Conservation (phyloP, 2,329 filamentous ascomycete genomes). For the Diplocarpon mali region DNA sequence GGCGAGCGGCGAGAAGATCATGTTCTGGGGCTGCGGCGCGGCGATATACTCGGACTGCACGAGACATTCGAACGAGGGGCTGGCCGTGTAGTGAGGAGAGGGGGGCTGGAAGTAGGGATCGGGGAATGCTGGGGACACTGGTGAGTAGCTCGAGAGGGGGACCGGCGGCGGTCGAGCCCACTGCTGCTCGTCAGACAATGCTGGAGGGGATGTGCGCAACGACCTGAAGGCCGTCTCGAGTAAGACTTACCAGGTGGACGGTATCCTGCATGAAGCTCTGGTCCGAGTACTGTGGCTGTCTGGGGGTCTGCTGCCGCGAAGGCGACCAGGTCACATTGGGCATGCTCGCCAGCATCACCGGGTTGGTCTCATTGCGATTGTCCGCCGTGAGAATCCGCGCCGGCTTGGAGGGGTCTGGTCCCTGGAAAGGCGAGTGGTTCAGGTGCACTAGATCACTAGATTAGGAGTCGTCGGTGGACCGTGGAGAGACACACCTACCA, state of each 20-base stretch:
- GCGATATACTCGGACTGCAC: not conserved
- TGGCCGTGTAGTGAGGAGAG: not conserved
- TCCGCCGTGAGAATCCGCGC: slow-evolving; percentile 14
- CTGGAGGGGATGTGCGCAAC: too few relatives aligned
- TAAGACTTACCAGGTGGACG: too few relatives aligned
- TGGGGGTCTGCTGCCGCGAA: too few relatives aligned
- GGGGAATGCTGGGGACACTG: not conserved
- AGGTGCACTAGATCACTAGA: slow-evolving; percentile 12
- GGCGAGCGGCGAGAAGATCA: not conserved
- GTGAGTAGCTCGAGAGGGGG: not conserved
- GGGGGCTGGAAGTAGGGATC: not conserved
- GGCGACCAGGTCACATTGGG: not conserved
- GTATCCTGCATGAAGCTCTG: too few relatives aligned
- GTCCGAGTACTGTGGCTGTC: too few relatives aligned
- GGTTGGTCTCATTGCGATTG: slow-evolving; percentile 18
- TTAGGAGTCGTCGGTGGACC: not conserved
- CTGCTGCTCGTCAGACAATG: not conserved
- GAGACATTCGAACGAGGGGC: not conserved
- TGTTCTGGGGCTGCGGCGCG: not conserved
- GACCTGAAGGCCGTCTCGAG: too few relatives aligned
- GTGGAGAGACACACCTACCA: slow-evolving; percentile 9
- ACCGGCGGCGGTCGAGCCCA: not conserved
- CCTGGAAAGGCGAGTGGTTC: slow-evolving; percentile 14
- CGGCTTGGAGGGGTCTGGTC: not conserved
- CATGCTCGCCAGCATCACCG: slow-evolving; percentile 6